Base-by-base conservation (phyloP, 2,329 filamentous ascomycete species). In the Aaosphaeria arxii region DNA sequence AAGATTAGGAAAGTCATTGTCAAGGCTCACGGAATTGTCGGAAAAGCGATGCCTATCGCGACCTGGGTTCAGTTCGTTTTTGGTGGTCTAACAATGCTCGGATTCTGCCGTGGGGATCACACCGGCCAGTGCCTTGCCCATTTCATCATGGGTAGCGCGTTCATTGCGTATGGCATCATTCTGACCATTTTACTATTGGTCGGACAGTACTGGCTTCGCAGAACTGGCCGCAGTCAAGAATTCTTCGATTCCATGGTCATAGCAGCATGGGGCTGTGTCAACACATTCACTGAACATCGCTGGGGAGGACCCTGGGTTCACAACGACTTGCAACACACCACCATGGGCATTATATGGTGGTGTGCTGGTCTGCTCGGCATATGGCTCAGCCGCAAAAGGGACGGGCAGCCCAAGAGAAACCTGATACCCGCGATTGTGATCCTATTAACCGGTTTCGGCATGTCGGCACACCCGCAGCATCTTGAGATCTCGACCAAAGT, bases 301-400 rank as follows among this genome's bases (percentile, higher is more conserved):
- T 99, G 94, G 94, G 94, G 94, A 46, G 79, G 79, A 1, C 80
- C 83, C 0, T 99, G 94, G 94, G 90, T 88, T 45, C 84, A 83
- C 71, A 97, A 96, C 64, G 94, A 99, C 70, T 84, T 96, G 74
- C 92, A 99, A 70, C 94, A 99, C 71, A 99, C 94, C 0, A 89
- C 88, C n/a, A 97, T 99, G 92, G 94, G 94, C n/a, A 84, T 99
- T 53, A 85, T 99, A 44, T 99, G 94, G 94, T 99, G 92, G 92
- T 88, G 85, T 61, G 92, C 94, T 6, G 94, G 94, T 28, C 75
- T 99, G 30, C 81, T 92, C 7, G 94, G 94, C 39, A 81, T 99
- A 45, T 99, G 92, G 94, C 78, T 99, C 36, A 95, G 90, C 68
- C 82, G 84, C 53, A 89, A 86, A 66, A 84, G 89, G 48, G 85